Percentiles rank a stretch among this genome's conserved stretches.
phyloP scores from a whole-genome alignment of 768 basidiomycete species.

The Exidia glandulosa region DNA sequence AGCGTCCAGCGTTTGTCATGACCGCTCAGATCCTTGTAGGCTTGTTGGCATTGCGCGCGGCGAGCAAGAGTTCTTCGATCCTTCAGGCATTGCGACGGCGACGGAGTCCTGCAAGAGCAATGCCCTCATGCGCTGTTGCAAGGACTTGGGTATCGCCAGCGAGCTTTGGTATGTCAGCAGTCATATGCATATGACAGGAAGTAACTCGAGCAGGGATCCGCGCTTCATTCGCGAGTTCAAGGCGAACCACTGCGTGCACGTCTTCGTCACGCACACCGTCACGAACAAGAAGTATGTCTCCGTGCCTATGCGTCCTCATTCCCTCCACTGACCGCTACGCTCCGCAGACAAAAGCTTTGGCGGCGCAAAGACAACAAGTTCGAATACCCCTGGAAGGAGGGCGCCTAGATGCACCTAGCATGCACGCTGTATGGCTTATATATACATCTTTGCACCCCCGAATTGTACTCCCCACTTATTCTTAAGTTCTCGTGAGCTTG shows the following conservation, averaged over 20 bases:
- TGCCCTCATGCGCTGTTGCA: constrained; percentile 94
- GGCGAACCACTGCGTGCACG: constrained; percentile 66
- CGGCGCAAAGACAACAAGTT: constrained; percentile 81
- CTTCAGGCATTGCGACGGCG: constrained; percentile 81
- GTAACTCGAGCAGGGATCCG: constrained; percentile 62
- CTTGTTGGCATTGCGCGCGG: constrained; percentile 86
- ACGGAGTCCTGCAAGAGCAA: constrained; percentile 95
- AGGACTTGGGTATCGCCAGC: constrained; percentile 90
- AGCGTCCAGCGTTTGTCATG: neutral
- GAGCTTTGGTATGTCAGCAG: constrained; percentile 71
- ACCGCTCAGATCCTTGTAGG: constrained; percentile 27
- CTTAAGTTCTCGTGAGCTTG: too few relatives aligned
- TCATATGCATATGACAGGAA: neutral
- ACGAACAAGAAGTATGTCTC: constrained; percentile 85
- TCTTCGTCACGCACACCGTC: constrained; percentile 71
- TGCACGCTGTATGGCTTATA: too few relatives aligned
- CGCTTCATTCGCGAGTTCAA: constrained; percentile 94
- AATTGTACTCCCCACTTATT: too few relatives aligned
- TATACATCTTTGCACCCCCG: too few relatives aligned
- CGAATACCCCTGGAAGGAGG: constrained; percentile 79
- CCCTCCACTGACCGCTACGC: constrained; percentile 4
- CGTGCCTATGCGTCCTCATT: neutral
- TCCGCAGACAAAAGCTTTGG: constrained; percentile 77
- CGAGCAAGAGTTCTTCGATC: constrained; percentile 95
- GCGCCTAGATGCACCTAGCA: neutral